A percentile compares a stretch with the other conserved stretches of the same genome.
These are phyloP conservation scores for Ceratorhiza oryzae-sativae DNA, from an alignment of 1,284 basidiomycete species.

Conservation along the genomic window DNA sequence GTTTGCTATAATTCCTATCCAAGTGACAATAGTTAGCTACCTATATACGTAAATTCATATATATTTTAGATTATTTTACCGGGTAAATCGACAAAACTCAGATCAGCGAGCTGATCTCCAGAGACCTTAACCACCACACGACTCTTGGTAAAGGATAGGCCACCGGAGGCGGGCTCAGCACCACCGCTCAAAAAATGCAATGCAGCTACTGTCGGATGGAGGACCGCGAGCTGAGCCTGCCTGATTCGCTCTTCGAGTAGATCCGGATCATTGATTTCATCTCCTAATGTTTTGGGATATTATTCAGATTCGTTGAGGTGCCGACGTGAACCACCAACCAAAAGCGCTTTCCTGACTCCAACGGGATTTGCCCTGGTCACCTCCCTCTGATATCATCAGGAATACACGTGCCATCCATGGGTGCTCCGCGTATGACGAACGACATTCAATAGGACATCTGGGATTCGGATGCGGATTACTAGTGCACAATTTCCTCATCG, in stretches of 20 bases:
- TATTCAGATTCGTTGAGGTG: too few relatives aligned
- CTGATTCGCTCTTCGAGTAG: conserved; percentile 47
- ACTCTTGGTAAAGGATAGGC: conserved; percentile 54
- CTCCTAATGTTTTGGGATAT: conserved; percentile 50
- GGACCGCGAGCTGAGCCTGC: conserved; percentile 57
- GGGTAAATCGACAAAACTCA: conserved; percentile 64
- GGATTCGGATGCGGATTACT: conserved; percentile 26
- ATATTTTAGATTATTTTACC: too few relatives aligned
- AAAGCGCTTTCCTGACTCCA: conserved; percentile 45
- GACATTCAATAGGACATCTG: conserved; percentile 56
- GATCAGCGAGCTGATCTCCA: conserved; percentile 56
- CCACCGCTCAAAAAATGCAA: conserved; percentile 42
- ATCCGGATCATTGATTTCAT: background rate
- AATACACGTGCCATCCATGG: conserved; percentile 54
- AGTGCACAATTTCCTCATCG: background rate
- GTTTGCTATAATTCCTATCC: conserved; percentile 5
- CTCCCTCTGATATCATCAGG: conserved; percentile 51
- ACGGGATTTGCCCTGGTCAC: conserved; percentile 44
- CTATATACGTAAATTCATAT: too few relatives aligned
- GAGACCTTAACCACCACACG: conserved; percentile 57
- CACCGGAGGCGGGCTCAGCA: conserved; percentile 40
- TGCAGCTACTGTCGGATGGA: conserved; percentile 52
- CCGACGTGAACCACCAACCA: too few relatives aligned
- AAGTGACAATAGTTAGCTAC: background rate
- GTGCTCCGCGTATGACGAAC: conserved; percentile 45